A percentile compares a stretch with the other conserved stretches of the same genome.
phyloP scores from a whole-genome alignment of 2,329 filamentous ascomycete genomes.

The Aspergillus oerlinghausenensis region DNA sequence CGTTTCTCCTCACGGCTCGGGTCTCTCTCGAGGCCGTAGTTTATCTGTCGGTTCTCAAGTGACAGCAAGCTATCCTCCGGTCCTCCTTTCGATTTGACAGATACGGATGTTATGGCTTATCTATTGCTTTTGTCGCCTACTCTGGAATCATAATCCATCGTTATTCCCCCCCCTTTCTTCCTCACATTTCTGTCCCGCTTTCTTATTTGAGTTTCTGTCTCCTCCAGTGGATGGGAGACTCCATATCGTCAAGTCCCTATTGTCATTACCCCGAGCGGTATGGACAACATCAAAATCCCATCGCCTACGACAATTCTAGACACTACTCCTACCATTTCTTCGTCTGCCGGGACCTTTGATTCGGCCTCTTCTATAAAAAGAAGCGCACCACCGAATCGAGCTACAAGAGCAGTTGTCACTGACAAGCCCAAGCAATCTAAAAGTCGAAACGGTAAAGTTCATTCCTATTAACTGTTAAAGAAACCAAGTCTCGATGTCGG shows the following conservation, averaged over 20 bases:
- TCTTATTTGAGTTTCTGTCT: neutral
- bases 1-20: constrained; percentile 19
- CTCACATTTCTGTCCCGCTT: neutral
- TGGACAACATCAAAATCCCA: constrained; percentile 59
- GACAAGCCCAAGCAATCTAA: constrained; percentile 68
- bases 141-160: neutral
- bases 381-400: constrained; percentile 13
- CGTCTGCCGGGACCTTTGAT: constrained; percentile 23
- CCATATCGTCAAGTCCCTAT: constrained; percentile 5
- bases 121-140: neutral
- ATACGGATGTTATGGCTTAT: constrained; percentile 12
- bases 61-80: constrained; percentile 3
- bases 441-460: constrained; percentile 64
- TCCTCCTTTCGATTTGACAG: constrained; percentile 3
- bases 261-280: constrained; percentile 27
- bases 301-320: constrained; percentile 53
- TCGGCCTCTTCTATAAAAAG: constrained; percentile 22
- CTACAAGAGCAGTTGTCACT: constrained; percentile 6
- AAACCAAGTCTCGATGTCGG: constrained; percentile 1
- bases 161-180: neutral
- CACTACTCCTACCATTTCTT: constrained; percentile 25
- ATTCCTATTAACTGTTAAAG: constrained; percentile 5
- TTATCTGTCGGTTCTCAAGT: constrained; percentile 18
- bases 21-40: constrained; percentile 8
- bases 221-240: neutral